phyloP scores from a whole-genome alignment of 2,329 filamentous ascomycete genomes.

The Botrytis fabae region DNA sequence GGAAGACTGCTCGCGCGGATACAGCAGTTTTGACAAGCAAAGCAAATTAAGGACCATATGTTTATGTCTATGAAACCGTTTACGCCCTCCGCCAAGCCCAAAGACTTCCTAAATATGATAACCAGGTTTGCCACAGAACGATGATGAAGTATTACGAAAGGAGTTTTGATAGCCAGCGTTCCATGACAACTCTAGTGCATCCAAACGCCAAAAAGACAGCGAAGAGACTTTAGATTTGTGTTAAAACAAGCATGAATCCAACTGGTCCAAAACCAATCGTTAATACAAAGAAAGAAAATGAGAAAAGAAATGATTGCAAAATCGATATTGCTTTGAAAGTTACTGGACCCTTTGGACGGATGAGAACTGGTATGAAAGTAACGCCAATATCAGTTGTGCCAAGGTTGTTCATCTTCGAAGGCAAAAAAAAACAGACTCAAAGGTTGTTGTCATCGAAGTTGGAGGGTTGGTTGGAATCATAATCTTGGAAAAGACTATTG shows the following conservation, averaged over 20 bases:
- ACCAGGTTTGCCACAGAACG: constrained; percentile 2
- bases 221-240: constrained; percentile 5
- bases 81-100: constrained; percentile 5
- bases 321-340: not conserved
- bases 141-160: not conserved
- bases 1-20: not conserved
- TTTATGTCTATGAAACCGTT: not conserved
- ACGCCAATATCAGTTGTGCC: not conserved
- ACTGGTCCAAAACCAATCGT: constrained; percentile 24
- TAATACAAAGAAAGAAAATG: constrained; percentile 28
- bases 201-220: constrained; percentile 16
- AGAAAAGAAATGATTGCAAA: constrained; percentile 21
- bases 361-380: not conserved
- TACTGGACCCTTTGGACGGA: not conserved
- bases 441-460: not conserved
- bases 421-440: not conserved
- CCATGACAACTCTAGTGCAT: not conserved
- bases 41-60: not conserved
- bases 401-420: not conserved
- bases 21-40: not conserved
- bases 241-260: constrained; percentile 24
- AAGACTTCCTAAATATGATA: constrained; percentile 18
- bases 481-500: not conserved
- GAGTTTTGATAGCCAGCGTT: not conserved
- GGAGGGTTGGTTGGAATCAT: not conserved